Conservation (phyloP, 805 yeast genomes). For the Pichia nanzhaoensis region DNA sequence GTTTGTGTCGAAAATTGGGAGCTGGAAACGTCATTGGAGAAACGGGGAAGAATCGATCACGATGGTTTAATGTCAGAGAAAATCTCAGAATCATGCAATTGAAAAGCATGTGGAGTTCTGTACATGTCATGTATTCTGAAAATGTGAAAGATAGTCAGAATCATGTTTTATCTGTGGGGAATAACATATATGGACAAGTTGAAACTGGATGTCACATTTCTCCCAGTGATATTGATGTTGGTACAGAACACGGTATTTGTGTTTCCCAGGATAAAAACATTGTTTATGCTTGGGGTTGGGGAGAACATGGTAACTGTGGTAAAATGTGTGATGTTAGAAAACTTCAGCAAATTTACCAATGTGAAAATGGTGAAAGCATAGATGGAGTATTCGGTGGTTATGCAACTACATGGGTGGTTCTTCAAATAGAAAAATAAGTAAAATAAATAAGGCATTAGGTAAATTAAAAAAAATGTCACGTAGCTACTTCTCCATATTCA, state of each 20-base stretch:
- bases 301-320: slow-evolving; percentile 97
- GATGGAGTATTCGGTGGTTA: slow-evolving; percentile 49
- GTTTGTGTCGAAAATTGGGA: not conserved
- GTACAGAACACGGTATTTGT: slow-evolving; percentile 83
- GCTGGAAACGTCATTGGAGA: not conserved
- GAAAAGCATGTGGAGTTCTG: slow-evolving; percentile 72
- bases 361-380: slow-evolving; percentile 18
- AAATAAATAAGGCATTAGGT: not conserved
- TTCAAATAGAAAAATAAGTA: not conserved
- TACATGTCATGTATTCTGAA: slow-evolving; percentile 38
- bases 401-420: slow-evolving; percentile 58
- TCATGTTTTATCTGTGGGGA: slow-evolving; percentile 52
- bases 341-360: slow-evolving; percentile 21
- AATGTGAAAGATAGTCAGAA: slow-evolving; percentile 6
- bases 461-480: slow-evolving; percentile 46
- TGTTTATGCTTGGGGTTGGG: slow-evolving; percentile 94
- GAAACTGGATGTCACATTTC: slow-evolving; percentile 19
- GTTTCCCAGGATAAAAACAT: slow-evolving; percentile 18
- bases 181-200: slow-evolving; percentile 69
- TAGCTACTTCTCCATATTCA: slow-evolving; percentile 77
- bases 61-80: not conserved
- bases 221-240: slow-evolving; percentile 34
- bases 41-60: not conserved
- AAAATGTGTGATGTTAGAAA: not conserved
- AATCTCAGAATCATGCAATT: slow-evolving; percentile 19